Percentiles rank a stretch among this genome's conserved stretches.
phyloP scores from a whole-genome alignment of 345 rosid genomes.

The Viola odorata region DNA sequence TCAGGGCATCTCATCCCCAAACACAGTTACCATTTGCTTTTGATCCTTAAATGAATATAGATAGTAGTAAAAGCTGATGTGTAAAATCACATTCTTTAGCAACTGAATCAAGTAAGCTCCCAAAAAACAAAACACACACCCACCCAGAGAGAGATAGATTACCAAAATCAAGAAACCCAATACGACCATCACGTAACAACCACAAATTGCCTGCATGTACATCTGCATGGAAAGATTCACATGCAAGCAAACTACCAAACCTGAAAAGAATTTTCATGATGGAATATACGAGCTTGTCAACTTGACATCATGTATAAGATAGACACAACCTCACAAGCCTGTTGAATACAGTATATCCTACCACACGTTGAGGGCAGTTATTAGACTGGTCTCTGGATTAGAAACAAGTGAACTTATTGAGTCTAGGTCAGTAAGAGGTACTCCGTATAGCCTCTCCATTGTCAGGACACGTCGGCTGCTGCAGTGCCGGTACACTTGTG shows the following conservation, averaged over 20 bases:
- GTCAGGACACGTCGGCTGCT: conserved; percentile 77
- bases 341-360: conserved; percentile 26
- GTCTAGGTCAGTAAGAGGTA: conserved; percentile 92
- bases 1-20: not conserved
- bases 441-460: conserved; percentile 98
- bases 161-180: conserved; percentile 98
- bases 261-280: conserved; percentile 32
- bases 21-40: not conserved
- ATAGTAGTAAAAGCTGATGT: conserved; percentile 3
- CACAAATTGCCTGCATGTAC: conserved; percentile 97
- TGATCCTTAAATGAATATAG: too few species aligned
- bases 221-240: conserved; percentile 97
- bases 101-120: conserved; percentile 1
- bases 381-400: conserved; percentile 81
- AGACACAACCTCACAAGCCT: conserved; percentile 7
- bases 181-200: conserved; percentile 91
- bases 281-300: not conserved
- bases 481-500: conserved; percentile 76
- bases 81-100: not conserved
- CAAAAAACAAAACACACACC: too few species aligned
- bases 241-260: conserved; percentile 96
- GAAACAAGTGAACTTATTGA: conserved; percentile 86
- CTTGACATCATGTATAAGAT: conserved; percentile 1
- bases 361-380: conserved; percentile 96
- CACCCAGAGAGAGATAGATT: conserved; percentile 12